Percentiles rank a stretch among this genome's conserved stretches.
Evolutionary conservation across 2,329 filamentous ascomycete species (phyloP).

Genomic region (Scedosporium minutisporum): DNA sequence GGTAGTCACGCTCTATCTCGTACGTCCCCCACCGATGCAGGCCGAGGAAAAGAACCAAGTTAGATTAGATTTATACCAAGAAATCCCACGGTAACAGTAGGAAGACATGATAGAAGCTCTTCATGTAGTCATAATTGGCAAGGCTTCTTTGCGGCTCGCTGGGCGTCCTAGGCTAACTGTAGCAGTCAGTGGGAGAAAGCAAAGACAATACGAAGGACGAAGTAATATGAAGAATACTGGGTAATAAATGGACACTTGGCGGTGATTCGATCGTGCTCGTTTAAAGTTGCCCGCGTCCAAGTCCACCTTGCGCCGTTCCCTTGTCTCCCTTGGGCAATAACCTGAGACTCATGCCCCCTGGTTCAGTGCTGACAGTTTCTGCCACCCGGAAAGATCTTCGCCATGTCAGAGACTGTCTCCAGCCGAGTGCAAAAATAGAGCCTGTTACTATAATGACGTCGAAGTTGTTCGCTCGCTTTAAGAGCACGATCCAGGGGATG

Average conservation of each 20-base stretch:
- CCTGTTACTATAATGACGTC: background rate
- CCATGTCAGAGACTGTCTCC: background rate
- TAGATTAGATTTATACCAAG: too few species aligned
- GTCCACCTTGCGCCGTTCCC: background rate
- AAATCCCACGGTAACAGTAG: too few species aligned
- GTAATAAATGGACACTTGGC: too few species aligned
- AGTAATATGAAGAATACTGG: too few species aligned
- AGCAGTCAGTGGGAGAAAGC: too few species aligned
- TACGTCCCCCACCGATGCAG: background rate
- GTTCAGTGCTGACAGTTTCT: background rate
- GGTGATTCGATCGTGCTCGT: background rate
- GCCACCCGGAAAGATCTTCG: background rate
- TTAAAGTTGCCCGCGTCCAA: background rate
- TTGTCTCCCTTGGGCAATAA: background rate
- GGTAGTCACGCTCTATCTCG: background rate
- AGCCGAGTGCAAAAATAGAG: background rate
- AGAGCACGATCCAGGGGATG: background rate
- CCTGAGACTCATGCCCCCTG: background rate
- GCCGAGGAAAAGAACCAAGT: background rate
- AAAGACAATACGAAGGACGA: too few species aligned
- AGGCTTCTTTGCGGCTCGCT: too few species aligned
- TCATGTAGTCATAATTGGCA: too few species aligned
- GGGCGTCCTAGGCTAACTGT: too few species aligned
- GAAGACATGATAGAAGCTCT: too few species aligned
- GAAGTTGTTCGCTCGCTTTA: background rate